These are phyloP conservation scores for Chlamydomonas incerta DNA, from an alignment of 139 green algal species.

Conservation along the genomic window DNA sequence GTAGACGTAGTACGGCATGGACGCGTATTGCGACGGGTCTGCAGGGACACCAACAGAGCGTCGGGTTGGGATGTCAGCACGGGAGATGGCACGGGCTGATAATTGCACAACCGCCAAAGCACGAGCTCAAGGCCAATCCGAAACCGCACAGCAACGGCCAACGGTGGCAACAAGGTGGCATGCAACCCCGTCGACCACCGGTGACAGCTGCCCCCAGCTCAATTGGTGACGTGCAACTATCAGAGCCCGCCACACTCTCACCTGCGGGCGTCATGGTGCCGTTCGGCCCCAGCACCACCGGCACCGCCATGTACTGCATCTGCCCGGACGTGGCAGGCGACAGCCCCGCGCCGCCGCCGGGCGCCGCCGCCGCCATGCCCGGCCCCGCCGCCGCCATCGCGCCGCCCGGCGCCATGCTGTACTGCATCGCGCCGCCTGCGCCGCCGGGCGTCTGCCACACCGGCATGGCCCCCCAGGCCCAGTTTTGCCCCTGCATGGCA, in stretches of 20 bases:
- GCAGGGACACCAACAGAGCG: too few relatives aligned
- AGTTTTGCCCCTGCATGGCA: neutral
- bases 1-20: constrained; percentile 35
- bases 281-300: neutral
- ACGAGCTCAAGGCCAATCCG: too few relatives aligned
- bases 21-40: constrained; percentile 7
- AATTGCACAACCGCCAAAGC: too few relatives aligned
- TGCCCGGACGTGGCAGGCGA: neutral
- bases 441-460: constrained; percentile 19
- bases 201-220: too few relatives aligned
- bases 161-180: too few relatives aligned
- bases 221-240: too few relatives aligned
- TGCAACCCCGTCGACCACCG: too few relatives aligned
- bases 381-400: neutral
- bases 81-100: too few relatives aligned
- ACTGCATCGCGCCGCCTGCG: neutral
- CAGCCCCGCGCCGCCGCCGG: neutral
- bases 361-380: neutral
- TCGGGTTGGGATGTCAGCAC: too few relatives aligned
- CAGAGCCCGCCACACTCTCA: too few relatives aligned
- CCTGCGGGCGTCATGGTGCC: neutral
- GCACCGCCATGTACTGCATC: constrained; percentile 16
- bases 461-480: constrained; percentile 26
- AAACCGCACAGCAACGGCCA: too few relatives aligned
- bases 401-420: neutral